phyloP scores from a whole-genome alignment of 2,329 filamentous ascomycete genomes.

The Fusarium sp. region DNA sequence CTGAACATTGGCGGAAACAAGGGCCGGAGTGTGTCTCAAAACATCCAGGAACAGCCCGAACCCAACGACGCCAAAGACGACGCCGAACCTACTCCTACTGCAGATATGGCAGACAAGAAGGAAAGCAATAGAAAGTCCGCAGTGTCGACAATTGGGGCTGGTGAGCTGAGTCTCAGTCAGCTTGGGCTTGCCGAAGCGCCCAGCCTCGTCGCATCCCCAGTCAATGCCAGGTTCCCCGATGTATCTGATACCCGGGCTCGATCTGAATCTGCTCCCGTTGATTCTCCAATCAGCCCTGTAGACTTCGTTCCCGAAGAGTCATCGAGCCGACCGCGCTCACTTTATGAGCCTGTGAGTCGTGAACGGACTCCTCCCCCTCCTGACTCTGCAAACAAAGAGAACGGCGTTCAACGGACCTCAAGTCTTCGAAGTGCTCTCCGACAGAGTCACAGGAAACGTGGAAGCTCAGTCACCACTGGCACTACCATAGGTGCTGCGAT shows the following conservation, averaged over 20 bases:
- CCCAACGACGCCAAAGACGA: conserved; percentile 51
- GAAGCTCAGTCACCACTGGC: conserved; percentile 79
- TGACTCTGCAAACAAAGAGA: conserved; percentile 70
- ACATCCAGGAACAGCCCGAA: conserved; percentile 42
- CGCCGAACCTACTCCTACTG: conserved; percentile 54
- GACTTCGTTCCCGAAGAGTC: conserved; percentile 51
- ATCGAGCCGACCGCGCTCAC: conserved; percentile 59
- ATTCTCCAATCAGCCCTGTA: conserved; percentile 48
- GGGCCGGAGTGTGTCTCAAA: conserved; percentile 45
- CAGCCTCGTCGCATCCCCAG: conserved; percentile 65
- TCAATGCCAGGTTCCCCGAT: conserved; percentile 66
- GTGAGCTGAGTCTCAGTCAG: conserved; percentile 89
- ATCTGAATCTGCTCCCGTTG: conserved; percentile 70
- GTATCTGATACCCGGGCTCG: conserved; percentile 58
- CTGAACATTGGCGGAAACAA: conserved; percentile 62
- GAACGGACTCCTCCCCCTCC: conserved; percentile 73
- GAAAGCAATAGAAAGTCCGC: conserved; percentile 77
- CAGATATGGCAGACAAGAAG: conserved; percentile 51
- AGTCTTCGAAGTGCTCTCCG: conserved; percentile 73
- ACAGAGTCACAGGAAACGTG: conserved; percentile 75
- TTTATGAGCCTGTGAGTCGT: conserved; percentile 61
- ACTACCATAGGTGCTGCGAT: conserved; percentile 77
- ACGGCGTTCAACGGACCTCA: conserved; percentile 69
- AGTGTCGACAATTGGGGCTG: conserved; percentile 87
- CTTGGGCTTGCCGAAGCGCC: conserved; percentile 78